Evolutionary conservation across 768 basidiomycete genomes (phyloP), one percentile per base, ranked within the genome.

Genomic region (Panus rudis): DNA sequence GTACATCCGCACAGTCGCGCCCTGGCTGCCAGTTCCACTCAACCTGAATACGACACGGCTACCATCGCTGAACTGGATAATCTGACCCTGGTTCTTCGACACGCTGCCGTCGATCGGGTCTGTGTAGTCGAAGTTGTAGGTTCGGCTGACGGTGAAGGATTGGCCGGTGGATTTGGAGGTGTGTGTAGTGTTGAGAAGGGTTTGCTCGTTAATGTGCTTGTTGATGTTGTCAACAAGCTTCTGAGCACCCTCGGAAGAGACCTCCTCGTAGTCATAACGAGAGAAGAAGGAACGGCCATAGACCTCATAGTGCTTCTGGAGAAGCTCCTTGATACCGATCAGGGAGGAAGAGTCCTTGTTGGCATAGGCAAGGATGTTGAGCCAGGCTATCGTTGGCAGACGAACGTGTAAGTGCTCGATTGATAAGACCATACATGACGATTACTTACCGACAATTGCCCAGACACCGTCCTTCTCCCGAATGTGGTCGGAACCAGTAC

Each of bases 401-500:
- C 27, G 34, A 19, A 31, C 30, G 41, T 14, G 37, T 28, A 35
- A 30, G 30, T 28, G 21, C 33, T 7, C 10, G n/a, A 8, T 8
- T 35, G 16, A 35, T 8, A 35, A 16, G 37, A 17, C 6, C 3
- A 41, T 27, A 28, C 33, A 5, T 7, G 7, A 25, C 10, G 19
- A 49, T 6, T 14, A 65, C 88, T 60, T 51, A 89, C 92, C 93
- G 34, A 97, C 72, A 51, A 99, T 74, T 38, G 96, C 96, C 96
- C 96, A 99, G 37, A 99, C 70, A 51, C 96, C 96, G 55, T 99
- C 96, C 75, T 99, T 99, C 72, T 99, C 96, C 48, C 96, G 88
- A 55, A 99, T 94, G 65, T 99, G 96, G 66, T 99, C 96, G 12
- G 94, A 98, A n/a, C 96, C 96, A 6, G 96, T 99, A 45, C 96